phyloP scores from a whole-genome alignment of 2,329 filamentous ascomycete genomes.

The Ophiocordyceps camponoti-saundersi region DNA sequence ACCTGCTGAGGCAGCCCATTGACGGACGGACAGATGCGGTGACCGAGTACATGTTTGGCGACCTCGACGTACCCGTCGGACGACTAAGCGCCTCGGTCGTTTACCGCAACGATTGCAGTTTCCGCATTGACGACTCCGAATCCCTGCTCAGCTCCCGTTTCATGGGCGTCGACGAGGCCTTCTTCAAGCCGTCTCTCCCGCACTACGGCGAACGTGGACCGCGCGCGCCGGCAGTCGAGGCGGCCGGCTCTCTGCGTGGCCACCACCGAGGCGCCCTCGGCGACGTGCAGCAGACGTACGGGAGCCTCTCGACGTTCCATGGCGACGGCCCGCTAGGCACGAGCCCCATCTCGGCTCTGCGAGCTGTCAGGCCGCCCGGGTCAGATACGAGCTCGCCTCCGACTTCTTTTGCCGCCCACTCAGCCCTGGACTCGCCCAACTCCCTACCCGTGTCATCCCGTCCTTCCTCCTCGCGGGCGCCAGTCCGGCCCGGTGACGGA shows the following conservation, averaged over 20 bases:
- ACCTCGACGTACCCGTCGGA: slow-evolving; percentile 74
- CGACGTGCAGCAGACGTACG: slow-evolving; percentile 67
- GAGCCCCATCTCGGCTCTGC: slow-evolving; percentile 72
- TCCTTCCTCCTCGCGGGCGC: slow-evolving; percentile 13
- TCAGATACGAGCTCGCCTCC: slow-evolving; percentile 46
- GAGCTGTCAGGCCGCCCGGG: slow-evolving; percentile 45
- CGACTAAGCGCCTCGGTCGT: slow-evolving; percentile 66
- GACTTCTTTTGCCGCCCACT: slow-evolving; percentile 28
- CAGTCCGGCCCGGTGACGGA: slow-evolving; percentile 31
- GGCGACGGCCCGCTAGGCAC: slow-evolving; percentile 62
- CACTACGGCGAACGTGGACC: slow-evolving; percentile 25
- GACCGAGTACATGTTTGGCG: slow-evolving; percentile 64
- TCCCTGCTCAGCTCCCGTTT: slow-evolving; percentile 82
- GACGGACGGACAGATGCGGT: slow-evolving; percentile 26
- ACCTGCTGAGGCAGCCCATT: slow-evolving; percentile 39
- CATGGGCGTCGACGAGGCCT: slow-evolving; percentile 77
- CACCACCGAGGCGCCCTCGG: slow-evolving; percentile 29
- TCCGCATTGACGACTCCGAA: slow-evolving; percentile 82
- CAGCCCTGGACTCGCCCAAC: slow-evolving; percentile 28
- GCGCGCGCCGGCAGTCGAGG: slow-evolving; percentile 27
- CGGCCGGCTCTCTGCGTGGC: slow-evolving; percentile 56
- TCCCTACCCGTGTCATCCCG: slow-evolving; percentile 31
- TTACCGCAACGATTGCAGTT: slow-evolving; percentile 79
- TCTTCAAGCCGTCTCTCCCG: slow-evolving; percentile 64
- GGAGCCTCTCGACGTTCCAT: slow-evolving; percentile 79